These are phyloP conservation scores for Hansenula anomala DNA, from an alignment of 1,139 yeast species.

Conservation along the genomic window DNA sequence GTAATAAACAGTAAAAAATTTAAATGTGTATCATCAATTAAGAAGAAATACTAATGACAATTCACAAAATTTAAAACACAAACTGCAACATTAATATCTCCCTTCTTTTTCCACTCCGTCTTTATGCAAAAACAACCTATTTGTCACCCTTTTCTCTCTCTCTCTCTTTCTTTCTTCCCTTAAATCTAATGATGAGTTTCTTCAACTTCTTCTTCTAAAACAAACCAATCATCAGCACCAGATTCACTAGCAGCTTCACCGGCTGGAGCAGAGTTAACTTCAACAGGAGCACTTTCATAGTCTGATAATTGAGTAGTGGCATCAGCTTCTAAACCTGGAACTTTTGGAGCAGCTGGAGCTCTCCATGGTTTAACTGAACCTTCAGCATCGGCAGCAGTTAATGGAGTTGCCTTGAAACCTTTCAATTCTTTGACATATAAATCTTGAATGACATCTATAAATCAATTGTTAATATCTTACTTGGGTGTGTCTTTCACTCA, in stretches of 20 bases:
- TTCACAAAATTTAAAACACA: too few relatives aligned
- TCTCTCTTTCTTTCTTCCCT: too few relatives aligned
- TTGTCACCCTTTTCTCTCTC: too few relatives aligned
- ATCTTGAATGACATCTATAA: constrained; percentile 74
- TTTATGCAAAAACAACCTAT: not conserved
- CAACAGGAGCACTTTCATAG: constrained; percentile 75
- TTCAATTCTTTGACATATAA: constrained; percentile 84
- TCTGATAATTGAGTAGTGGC: constrained; percentile 66
- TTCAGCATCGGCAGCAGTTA: constrained; percentile 70
- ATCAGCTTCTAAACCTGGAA: constrained; percentile 70
- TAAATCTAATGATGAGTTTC: constrained; percentile 47
- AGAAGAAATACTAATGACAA: too few relatives aligned
- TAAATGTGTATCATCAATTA: too few relatives aligned
- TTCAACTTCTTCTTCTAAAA: constrained; percentile 67
- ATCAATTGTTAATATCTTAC: too few relatives aligned
- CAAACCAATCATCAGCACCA: constrained; percentile 70
- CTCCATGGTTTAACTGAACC: constrained; percentile 79
- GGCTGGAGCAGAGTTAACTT: constrained; percentile 45
- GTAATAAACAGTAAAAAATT: too few relatives aligned
- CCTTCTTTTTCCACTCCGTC: too few relatives aligned
- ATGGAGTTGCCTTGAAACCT: constrained; percentile 80
- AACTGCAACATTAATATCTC: too few relatives aligned
- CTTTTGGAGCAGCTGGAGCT: constrained; percentile 68
- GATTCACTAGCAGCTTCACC: constrained; percentile 39
- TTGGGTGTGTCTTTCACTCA: not conserved